Base-by-base conservation (phyloP, 306 rosid species). In the Trifolium fragiferum region DNA sequence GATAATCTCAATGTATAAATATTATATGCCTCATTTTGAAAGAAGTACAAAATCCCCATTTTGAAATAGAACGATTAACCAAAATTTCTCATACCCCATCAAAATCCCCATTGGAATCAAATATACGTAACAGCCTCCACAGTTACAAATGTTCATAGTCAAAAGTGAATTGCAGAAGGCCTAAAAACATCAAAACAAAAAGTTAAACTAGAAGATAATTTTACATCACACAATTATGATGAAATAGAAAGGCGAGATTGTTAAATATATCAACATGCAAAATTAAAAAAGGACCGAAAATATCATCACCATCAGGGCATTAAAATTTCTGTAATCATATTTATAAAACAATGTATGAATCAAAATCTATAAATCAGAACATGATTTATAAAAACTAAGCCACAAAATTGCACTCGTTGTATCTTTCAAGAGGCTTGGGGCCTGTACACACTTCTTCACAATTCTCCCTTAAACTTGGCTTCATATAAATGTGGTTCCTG, bases 401-500 rank as follows among this genome's bases (percentile, higher is more conserved):
- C 74, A 62, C 47, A 75, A 77, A 77, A 83, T 37, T 18, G 77
- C 67, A 59, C 65, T 18, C 61, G 30, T 10, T 44, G 65, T 66
- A 72, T 46, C 65, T 10, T 70, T 35, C 18, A 57, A 4, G 21
- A n/a, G 12, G 32, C 47, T 59, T 44, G 8, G 51, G 18, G 23
- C 81, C 35, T 12, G 43, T 41, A n/a, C 30, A 68, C 46, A 37
- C 41, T 77, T 30, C 83, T 83, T 88, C 87, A 93, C 55, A 76
- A 83, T 49, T 83, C 90, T 68, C 80, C 83, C 65, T 73, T 83
- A 76, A 91, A 94, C 87, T 81, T 94, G 18, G 97, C 92, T 81
- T 89, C 95, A 70, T 92, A 94, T 20, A 80, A 59, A 81, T 90
- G 86, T 0, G 95, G 96, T 85, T 83, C 83, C 99, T 94, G 93